These are phyloP conservation scores for Colletotrichum brevisporum DNA, from an alignment of 2,329 filamentous ascomycete species.

Conservation along the genomic window DNA sequence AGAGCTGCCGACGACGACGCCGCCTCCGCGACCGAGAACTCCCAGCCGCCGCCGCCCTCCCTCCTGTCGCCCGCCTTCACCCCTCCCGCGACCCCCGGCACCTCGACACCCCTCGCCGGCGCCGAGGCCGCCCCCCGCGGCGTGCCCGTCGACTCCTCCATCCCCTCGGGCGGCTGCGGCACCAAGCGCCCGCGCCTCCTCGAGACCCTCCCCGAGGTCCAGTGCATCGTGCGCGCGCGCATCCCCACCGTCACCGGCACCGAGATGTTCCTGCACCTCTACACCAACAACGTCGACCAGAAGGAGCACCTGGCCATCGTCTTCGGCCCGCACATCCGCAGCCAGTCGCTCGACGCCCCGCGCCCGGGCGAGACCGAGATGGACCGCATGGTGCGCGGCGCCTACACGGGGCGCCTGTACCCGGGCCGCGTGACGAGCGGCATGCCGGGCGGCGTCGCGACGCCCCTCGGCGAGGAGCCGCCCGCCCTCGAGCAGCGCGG, in stretches of 20 bases:
- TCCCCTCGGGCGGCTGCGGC: constrained; percentile 71
- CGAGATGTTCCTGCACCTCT: constrained; percentile 97
- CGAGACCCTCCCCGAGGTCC: constrained; percentile 83
- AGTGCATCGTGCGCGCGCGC: constrained; percentile 92
- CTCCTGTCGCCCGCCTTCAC: constrained; percentile 91
- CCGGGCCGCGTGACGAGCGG: constrained; percentile 86
- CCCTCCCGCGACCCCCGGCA: constrained; percentile 76
- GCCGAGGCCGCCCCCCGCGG: constrained; percentile 59
- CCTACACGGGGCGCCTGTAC: constrained; percentile 89
- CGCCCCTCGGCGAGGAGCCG: constrained; percentile 38
- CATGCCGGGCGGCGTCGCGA: constrained; percentile 59
- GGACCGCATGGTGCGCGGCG: constrained; percentile 93
- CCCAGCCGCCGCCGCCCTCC: constrained; percentile 68
- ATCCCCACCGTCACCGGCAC: constrained; percentile 93
- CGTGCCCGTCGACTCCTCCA: constrained; percentile 72
- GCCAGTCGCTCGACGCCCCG: constrained; percentile 77
- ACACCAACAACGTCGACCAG: constrained; percentile 91
- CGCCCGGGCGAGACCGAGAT: constrained; percentile 85
- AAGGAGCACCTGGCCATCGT: constrained; percentile 99
- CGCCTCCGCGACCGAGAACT: constrained; percentile 29
- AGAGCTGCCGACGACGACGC: constrained; percentile 25
- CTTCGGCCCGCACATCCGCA: constrained; percentile 88
- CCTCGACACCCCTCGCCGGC: constrained; percentile 62
- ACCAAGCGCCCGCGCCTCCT: constrained; percentile 80
- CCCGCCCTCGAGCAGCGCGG: constrained; percentile 37